Conservation (phyloP, 2,329 filamentous ascomycete species). For the Aureobasidium leucospermi region DNA sequence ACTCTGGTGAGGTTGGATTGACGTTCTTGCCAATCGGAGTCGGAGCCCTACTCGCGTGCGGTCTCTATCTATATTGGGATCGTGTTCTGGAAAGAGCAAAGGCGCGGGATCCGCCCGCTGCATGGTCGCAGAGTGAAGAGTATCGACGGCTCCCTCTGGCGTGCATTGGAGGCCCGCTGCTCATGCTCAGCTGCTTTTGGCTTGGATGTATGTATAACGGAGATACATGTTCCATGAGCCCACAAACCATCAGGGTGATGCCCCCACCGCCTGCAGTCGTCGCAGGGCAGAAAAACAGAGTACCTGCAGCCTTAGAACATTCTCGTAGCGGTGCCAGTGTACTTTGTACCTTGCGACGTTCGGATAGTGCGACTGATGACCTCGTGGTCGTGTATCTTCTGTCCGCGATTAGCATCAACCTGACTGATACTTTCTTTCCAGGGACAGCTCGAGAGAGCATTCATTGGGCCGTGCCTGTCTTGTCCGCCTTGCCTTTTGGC, state of each 20-base stretch:
- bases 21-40: slow-evolving; percentile 62
- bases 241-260: not conserved
- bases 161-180: slow-evolving; percentile 59
- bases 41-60: slow-evolving; percentile 52
- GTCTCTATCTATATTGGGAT: slow-evolving; percentile 61
- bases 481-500: slow-evolving; percentile 37
- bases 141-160: slow-evolving; percentile 65
- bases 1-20: slow-evolving; percentile 57
- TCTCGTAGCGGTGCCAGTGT: slow-evolving; percentile 14
- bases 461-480: slow-evolving; percentile 38
- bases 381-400: not conserved
- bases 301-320: not conserved
- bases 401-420: not conserved
- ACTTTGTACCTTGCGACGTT: no score
- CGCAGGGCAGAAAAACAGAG: not conserved
- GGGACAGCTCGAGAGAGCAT: slow-evolving; percentile 32
- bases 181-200: slow-evolving; percentile 25
- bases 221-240: not conserved
- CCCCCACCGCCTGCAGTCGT: no score
- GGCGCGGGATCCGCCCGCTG: slow-evolving; percentile 29
- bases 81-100: slow-evolving; percentile 48
- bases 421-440: slow-evolving; percentile 20
- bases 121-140: slow-evolving; percentile 58
- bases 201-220: not conserved
- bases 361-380: slow-evolving; percentile 24